Conservation (phyloP, 805 yeast genomes). For the Kuraishia capsulata region DNA sequence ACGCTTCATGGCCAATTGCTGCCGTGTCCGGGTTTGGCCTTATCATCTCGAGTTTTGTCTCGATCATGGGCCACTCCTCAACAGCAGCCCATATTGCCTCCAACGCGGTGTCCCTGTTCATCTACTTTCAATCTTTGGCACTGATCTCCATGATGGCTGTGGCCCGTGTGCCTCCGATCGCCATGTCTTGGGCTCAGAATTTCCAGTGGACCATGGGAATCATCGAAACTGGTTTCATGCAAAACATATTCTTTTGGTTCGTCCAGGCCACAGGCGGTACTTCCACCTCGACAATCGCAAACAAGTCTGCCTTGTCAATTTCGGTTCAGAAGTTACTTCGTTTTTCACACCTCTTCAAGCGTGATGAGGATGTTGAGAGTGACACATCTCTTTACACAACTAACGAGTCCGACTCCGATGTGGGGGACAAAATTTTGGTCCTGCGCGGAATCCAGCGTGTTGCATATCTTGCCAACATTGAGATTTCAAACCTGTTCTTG, state of each 20-base stretch:
- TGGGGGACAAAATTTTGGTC: slow-evolving; percentile 64
- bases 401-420: slow-evolving; percentile 51
- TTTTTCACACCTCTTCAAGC: slow-evolving; percentile 14
- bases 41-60: slow-evolving; percentile 76
- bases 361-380: slow-evolving; percentile 41
- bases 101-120: slow-evolving; percentile 83
- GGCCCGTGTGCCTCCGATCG: slow-evolving; percentile 86
- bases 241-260: slow-evolving; percentile 83
- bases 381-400: slow-evolving; percentile 53
- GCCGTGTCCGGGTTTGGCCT: slow-evolving; percentile 85
- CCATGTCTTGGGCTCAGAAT: slow-evolving; percentile 96
- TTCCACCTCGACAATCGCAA: slow-evolving; percentile 64
- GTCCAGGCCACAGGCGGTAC: slow-evolving; percentile 91
- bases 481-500: slow-evolving; percentile 75
- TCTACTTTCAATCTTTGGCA: slow-evolving; percentile 90
- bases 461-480: slow-evolving; percentile 75
- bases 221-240: slow-evolving; percentile 68
- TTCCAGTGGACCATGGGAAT: slow-evolving; percentile 96
- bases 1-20: slow-evolving; percentile 95
- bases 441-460: slow-evolving; percentile 91
- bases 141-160: slow-evolving; percentile 95
- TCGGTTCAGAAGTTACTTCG: slow-evolving; percentile 59
- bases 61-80: slow-evolving; percentile 79
- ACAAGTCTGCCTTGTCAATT: slow-evolving; percentile 60
- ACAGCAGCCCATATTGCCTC: slow-evolving; percentile 98